These are phyloP conservation scores for Babjeviella inositovora DNA, from an alignment of 805 yeast species.

Conservation along the genomic window DNA sequence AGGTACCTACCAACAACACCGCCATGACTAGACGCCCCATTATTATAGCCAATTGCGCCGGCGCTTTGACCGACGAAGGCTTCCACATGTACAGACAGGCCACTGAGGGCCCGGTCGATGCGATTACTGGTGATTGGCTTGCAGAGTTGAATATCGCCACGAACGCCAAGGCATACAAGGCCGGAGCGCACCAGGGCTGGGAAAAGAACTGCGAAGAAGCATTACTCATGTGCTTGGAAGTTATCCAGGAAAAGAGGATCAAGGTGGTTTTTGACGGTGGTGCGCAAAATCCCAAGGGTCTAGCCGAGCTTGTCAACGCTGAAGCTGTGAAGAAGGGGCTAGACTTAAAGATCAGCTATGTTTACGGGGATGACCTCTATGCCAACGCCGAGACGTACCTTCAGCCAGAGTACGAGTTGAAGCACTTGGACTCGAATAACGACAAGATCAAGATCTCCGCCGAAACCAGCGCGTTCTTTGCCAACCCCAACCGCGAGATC, in stretches of 20 bases:
- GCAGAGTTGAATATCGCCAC: conserved; percentile 8
- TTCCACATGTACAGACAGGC: conserved; percentile 3
- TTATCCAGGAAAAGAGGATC: conserved; percentile 3
- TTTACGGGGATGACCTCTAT: conserved; percentile 5
- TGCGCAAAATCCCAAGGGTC: conserved; percentile 6
- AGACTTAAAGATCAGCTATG: conserved; percentile 6
- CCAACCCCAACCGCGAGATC: conserved; percentile 1
- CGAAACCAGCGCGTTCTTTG: not conserved
- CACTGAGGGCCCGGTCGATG: conserved; percentile 4
- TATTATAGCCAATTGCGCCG: conserved; percentile 4
- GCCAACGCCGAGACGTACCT: conserved; percentile 3
- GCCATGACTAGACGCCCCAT: conserved; percentile 2
- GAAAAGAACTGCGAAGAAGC: conserved; percentile 3
- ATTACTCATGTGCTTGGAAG: conserved; percentile 2
- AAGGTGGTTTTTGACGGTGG: conserved; percentile 7
- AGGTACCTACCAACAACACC: too few species aligned
- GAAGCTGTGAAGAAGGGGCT: conserved; percentile 2
- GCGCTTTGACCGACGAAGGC: conserved; percentile 2
- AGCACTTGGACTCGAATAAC: conserved; percentile 4
- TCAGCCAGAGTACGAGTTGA: conserved; percentile 1
- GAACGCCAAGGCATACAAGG: conserved; percentile 2
- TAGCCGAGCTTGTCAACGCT: conserved; percentile 4
- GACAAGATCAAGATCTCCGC: not conserved
- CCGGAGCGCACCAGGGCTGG: conserved; percentile 4
- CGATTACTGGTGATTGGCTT: conserved; percentile 13